Evolutionary conservation across 768 basidiomycete genomes (phyloP).

Genomic region (Lentinula detonsa): DNA sequence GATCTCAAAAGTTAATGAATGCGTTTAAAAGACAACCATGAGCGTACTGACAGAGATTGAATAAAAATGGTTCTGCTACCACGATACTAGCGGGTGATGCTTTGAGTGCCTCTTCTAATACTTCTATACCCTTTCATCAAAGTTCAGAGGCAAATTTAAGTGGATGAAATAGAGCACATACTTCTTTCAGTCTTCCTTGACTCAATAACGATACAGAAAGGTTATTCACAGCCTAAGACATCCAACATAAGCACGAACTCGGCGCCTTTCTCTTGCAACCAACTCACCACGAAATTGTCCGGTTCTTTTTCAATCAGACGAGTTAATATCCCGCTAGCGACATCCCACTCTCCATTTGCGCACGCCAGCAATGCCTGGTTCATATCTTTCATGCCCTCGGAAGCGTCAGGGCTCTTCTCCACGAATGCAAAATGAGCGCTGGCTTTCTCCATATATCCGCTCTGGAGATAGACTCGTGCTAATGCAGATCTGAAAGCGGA

Average conservation of each 20-base stretch:
- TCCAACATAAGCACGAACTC: background rate
- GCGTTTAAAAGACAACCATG: background rate
- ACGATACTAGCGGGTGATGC: slow-evolving; percentile 67
- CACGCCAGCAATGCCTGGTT: slow-evolving; percentile 61
- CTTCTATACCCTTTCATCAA: slow-evolving; percentile 55
- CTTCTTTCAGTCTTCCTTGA: slow-evolving; percentile 71
- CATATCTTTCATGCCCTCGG: slow-evolving; percentile 45
- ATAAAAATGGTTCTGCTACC: slow-evolving; percentile 76
- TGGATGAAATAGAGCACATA: slow-evolving; percentile 16
- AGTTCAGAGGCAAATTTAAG: background rate
- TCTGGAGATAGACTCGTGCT: slow-evolving; percentile 70
- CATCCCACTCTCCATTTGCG: slow-evolving; percentile 66
- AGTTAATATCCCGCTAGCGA: slow-evolving; percentile 39
- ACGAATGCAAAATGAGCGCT: slow-evolving; percentile 50
- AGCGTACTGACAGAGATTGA: slow-evolving; percentile 66
- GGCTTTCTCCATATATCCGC: slow-evolving; percentile 59
- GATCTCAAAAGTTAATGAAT: background rate
- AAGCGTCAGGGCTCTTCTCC: slow-evolving; percentile 34
- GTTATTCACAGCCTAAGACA: slow-evolving; percentile 64
- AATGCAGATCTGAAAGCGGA: slow-evolving; percentile 63
- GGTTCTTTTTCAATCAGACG: slow-evolving; percentile 44
- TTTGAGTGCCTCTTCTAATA: slow-evolving; percentile 56
- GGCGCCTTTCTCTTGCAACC: background rate
- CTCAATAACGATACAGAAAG: slow-evolving; percentile 59
- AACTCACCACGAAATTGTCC: slow-evolving; percentile 53